Evolutionary conservation across 345 rosid genomes (phyloP).

Genomic region (Microcos paniculata): DNA sequence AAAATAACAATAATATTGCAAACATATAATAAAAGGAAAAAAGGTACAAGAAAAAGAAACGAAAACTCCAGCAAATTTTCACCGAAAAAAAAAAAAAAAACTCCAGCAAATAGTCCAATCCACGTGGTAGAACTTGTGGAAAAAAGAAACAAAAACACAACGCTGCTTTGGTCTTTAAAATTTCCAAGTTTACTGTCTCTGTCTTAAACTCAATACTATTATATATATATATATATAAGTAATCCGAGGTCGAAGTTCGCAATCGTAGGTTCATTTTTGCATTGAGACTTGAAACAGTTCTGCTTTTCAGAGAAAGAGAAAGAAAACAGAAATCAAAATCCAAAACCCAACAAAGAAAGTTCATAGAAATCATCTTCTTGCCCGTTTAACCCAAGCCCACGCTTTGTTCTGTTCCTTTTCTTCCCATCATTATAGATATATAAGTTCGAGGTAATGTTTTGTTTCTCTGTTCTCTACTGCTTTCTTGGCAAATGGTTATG

Average conservation of each 20-base stretch:
- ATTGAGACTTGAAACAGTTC: background rate
- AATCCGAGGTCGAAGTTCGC: background rate
- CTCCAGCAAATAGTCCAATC: background rate
- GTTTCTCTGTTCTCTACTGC: background rate
- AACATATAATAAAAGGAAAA: background rate
- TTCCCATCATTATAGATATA: background rate
- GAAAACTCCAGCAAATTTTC: background rate
- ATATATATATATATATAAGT: conserved; percentile 5
- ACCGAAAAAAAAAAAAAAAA: too few species aligned
- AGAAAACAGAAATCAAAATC: background rate
- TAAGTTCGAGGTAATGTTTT: conserved; percentile 45
- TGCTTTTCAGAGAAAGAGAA: background rate
- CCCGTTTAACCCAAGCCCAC: background rate
- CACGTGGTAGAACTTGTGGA: conserved; percentile 53
- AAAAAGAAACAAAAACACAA: conserved; percentile 4
- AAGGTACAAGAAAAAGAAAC: background rate
- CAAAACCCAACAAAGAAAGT: background rate
- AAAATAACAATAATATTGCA: too few species aligned
- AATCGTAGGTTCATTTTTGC: background rate
- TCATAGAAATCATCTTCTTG: background rate
- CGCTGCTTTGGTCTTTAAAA: background rate
- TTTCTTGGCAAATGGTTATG: background rate
- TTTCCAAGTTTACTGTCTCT: background rate
- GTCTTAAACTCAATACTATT: too few species aligned
- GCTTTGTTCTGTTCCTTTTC: background rate